Percentiles rank a stretch among this genome's conserved stretches.
phyloP scores from a whole-genome alignment of 768 basidiomycete genomes.

The Guyanaporus albipodus region DNA sequence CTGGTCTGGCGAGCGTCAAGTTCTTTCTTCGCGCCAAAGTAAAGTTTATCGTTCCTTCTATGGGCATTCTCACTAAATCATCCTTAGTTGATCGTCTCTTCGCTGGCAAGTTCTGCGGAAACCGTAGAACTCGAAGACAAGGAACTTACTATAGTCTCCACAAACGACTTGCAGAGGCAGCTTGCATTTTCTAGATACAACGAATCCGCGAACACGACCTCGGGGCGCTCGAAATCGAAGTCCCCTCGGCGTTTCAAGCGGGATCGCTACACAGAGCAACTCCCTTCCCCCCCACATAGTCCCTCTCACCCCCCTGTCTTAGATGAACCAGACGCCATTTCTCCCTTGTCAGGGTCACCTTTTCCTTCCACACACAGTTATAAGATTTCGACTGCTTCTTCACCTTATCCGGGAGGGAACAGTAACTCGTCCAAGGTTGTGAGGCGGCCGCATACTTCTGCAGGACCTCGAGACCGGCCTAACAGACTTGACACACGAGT shows the following conservation, averaged over 20 bases:
- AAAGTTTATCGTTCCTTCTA: constrained; percentile 8
- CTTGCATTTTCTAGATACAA: constrained; percentile 59
- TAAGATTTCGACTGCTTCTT: constrained; percentile 30
- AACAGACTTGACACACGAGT: constrained; percentile 23
- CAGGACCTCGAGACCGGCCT: constrained; percentile 61
- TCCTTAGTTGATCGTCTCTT: constrained; percentile 45
- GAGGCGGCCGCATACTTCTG: constrained; percentile 69
- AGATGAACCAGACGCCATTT: constrained; percentile 7
- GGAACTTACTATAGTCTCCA: constrained; percentile 64
- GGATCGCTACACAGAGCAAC: constrained; percentile 26
- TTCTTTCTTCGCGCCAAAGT: constrained; percentile 75
- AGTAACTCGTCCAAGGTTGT: constrained; percentile 30
- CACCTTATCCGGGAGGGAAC: constrained; percentile 28
- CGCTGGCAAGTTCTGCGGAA: constrained; percentile 48
- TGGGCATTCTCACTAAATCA: constrained; percentile 12
- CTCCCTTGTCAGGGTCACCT: constrained; percentile 1
- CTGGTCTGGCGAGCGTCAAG: constrained; percentile 57
- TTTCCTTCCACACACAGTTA: constrained; percentile 19
- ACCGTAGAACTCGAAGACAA: constrained; percentile 65
- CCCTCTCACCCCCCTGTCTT: constrained; percentile 11
- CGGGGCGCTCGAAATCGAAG: constrained; percentile 50
- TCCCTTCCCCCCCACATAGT: constrained; percentile 41
- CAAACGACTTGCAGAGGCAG: constrained; percentile 65
- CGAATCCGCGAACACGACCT: constrained; percentile 33
- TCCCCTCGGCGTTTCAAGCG: constrained; percentile 47